These are phyloP conservation scores for Diophrys sp. DNA, from an alignment of 73 alveolate species.

Conservation along the genomic window DNA sequence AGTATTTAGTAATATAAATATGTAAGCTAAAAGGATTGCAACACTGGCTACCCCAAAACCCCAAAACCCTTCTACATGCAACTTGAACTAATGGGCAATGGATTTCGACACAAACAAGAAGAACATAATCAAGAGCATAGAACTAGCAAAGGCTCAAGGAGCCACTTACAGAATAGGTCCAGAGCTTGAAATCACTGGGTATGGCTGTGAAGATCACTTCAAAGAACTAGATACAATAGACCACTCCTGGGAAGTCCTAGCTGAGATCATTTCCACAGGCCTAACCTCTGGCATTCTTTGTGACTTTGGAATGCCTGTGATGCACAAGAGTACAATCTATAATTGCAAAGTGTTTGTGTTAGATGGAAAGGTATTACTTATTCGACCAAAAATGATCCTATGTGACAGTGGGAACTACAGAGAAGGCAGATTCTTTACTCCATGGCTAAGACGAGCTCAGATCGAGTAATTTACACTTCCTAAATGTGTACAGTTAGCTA, in stretches of 20 bases:
- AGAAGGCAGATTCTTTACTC: conserved; percentile 88
- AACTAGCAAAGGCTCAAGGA: conserved; percentile 59
- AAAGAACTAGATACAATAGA: conserved; percentile 86
- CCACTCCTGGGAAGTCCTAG: conserved; percentile 90
- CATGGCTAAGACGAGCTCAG: conserved; percentile 75
- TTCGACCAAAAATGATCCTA: conserved; percentile 85
- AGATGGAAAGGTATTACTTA: conserved; percentile 67
- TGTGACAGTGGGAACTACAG: conserved; percentile 91
- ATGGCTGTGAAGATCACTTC: conserved; percentile 91
- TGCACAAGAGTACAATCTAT: conserved; percentile 71
- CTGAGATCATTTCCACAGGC: conserved; percentile 62
- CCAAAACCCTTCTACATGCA: too few species aligned
- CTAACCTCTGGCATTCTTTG: conserved; percentile 61
- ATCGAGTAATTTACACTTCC: conserved; percentile 63
- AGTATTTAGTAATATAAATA: too few species aligned
- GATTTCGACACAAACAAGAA: conserved; percentile 78
- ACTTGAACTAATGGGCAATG: conserved; percentile 82
- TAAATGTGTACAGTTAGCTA: conserved; percentile 23
- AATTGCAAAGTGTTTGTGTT: conserved; percentile 80
- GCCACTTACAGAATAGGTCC: conserved; percentile 76
- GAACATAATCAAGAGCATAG: conserved; percentile 72
- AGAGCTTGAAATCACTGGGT: conserved; percentile 88
- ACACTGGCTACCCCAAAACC: too few species aligned
- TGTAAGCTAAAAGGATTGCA: too few species aligned
- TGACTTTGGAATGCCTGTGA: conserved; percentile 93